Conservation (phyloP, 2,329 filamentous ascomycete species). For the Leptographium radiaticola region DNA sequence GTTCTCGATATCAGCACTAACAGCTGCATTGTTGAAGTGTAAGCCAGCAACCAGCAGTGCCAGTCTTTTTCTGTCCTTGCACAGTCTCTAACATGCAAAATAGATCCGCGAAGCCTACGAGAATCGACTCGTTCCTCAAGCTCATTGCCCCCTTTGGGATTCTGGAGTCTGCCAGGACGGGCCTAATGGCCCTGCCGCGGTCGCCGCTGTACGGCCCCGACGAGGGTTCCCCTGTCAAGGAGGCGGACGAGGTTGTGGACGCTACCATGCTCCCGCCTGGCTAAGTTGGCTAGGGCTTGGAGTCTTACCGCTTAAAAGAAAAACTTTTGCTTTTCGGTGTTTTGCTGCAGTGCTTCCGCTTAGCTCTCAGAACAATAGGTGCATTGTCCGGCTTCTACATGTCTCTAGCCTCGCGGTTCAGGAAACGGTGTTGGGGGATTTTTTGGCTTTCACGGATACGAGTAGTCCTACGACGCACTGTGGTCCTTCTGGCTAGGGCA, state of each 20-base stretch:
- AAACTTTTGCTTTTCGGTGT: background rate
- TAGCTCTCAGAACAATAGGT: background rate
- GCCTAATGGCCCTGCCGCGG: constrained; percentile 90
- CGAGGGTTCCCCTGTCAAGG: constrained; percentile 59
- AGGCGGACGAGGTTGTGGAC: constrained; percentile 90
- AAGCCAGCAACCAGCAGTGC: constrained; percentile 27
- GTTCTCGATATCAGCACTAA: constrained; percentile 95
- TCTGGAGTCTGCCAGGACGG: constrained; percentile 86
- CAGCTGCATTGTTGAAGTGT: constrained; percentile 97
- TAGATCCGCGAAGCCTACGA: constrained; percentile 79
- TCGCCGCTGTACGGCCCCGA: constrained; percentile 69
- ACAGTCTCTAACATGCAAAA: background rate
- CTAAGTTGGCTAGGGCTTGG: constrained; percentile 28
- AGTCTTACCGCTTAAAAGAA: background rate
- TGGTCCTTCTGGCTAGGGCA: no score
- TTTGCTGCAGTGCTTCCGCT: background rate
- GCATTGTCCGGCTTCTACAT: background rate
- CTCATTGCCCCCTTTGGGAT: constrained; percentile 90
- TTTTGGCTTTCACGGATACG: background rate
- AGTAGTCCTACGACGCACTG: background rate
- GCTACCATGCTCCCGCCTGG: constrained; percentile 87
- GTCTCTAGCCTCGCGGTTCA: background rate
- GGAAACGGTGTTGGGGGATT: background rate
- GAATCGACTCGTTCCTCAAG: constrained; percentile 97
- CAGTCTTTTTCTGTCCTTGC: constrained; percentile 7